Evolutionary conservation across 176 grass and related monocot genomes (phyloP).

Genomic region (Lolium rigidum): DNA sequence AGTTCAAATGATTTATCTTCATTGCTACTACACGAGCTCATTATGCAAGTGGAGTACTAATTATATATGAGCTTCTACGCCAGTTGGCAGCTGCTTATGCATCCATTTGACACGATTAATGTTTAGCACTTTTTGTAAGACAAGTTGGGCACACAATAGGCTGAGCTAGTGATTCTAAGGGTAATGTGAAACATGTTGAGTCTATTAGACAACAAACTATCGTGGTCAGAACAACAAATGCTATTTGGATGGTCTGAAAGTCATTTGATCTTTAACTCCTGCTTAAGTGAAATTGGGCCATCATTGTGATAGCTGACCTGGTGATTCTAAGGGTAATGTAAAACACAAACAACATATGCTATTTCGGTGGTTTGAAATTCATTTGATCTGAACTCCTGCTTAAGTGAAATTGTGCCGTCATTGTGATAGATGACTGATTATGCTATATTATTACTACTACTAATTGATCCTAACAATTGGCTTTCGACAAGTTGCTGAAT

Average conservation of each 20-base stretch:
- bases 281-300: neutral
- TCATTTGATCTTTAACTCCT: neutral
- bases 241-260: slow-evolving; percentile 19
- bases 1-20: neutral
- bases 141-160: slow-evolving; percentile 16
- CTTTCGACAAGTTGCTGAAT: slow-evolving; percentile 8
- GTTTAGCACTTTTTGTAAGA: neutral
- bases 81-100: neutral
- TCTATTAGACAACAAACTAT: neutral
- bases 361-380: slow-evolving; percentile 14
- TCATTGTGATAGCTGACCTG: neutral
- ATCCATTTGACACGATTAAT: neutral
- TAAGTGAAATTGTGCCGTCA: neutral
- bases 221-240: slow-evolving; percentile 16
- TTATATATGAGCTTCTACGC: neutral
- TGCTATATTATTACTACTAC: slow-evolving; percentile 22
- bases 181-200: neutral
- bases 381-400: neutral
- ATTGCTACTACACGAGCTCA: neutral
- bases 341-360: neutral
- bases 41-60: neutral
- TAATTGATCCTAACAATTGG: neutral
- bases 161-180: neutral
- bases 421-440: neutral
- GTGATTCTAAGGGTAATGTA: slow-evolving; percentile 9